Conservation (phyloP, 805 yeast species). For the Yarrowia bubula region DNA sequence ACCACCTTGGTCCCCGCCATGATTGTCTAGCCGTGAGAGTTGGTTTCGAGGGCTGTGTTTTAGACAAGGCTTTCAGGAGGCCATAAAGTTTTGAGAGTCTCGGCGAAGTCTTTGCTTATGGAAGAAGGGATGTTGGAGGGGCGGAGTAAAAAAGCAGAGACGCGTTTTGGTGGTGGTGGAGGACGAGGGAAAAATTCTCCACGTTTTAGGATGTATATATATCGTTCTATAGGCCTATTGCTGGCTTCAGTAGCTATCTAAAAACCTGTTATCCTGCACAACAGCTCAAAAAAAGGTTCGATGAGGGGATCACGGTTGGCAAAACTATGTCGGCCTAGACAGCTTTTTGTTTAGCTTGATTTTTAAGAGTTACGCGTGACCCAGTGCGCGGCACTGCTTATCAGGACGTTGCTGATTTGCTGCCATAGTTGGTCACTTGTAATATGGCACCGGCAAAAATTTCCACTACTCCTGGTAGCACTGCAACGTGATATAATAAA, state of each 20-base stretch:
- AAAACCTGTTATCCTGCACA: neutral
- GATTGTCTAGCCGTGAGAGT: slow-evolving; percentile 25
- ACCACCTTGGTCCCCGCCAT: slow-evolving; percentile 30
- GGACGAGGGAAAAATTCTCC: neutral
- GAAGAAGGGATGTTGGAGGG: too few relatives aligned
- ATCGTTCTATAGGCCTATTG: too few relatives aligned
- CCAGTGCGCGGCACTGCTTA: neutral
- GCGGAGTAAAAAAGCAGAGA: too few relatives aligned
- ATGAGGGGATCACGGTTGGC: neutral
- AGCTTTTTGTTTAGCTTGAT: neutral
- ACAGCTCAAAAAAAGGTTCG: neutral
- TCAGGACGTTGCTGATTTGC: too few relatives aligned
- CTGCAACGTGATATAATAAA: neutral
- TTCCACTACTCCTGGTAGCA: neutral
- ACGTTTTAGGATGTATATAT: neutral
- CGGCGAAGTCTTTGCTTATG: neutral
- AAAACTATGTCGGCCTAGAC: neutral
- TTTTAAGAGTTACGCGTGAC: neutral
- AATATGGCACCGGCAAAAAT: neutral
- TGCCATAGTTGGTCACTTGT: too few relatives aligned
- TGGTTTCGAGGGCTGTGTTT: slow-evolving; percentile 23
- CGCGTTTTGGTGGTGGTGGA: neutral
- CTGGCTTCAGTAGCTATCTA: too few relatives aligned
- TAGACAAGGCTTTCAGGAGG: slow-evolving; percentile 22
- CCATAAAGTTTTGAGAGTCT: slow-evolving; percentile 26